phyloP scores from a whole-genome alignment of 768 basidiomycete species.

The Trametes elegans region DNA sequence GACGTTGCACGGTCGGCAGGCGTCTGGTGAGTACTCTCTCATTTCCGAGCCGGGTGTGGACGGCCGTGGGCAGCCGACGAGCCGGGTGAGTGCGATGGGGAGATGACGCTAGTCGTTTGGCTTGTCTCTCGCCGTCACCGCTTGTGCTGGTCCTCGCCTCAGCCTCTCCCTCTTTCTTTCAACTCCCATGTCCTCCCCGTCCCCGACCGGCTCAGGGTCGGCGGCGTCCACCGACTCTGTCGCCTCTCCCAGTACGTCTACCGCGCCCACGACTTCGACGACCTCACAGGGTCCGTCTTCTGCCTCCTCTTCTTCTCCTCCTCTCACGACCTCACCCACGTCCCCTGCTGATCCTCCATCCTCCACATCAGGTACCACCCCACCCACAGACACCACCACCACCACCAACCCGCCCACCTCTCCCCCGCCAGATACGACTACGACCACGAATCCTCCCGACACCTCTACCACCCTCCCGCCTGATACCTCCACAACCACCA shows the following conservation, averaged over 20 bases:
- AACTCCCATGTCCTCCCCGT: constrained; percentile 14
- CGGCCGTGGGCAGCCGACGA: neutral
- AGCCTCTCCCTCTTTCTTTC: constrained; percentile 3
- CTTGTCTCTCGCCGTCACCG: neutral
- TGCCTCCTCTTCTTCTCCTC: constrained; percentile 2
- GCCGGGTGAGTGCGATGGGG: neutral
- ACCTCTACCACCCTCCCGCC: neutral
- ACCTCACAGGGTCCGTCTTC: constrained; percentile 7
- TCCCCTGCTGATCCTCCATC: constrained; percentile 9
- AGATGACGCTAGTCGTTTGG: constrained; percentile 4
- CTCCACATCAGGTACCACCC: constrained; percentile 8
- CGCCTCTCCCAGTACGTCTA: constrained; percentile 15
- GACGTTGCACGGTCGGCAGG: constrained; percentile 8
- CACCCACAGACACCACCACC: constrained; percentile 7
- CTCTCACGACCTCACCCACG: neutral
- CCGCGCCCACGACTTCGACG: constrained; percentile 3
- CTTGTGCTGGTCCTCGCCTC: neutral
- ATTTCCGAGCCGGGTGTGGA: neutral
- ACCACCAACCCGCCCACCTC: constrained; percentile 1
- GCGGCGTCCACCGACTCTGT: neutral
- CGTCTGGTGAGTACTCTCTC: constrained; percentile 7
- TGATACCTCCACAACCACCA: neutral
- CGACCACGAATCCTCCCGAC: constrained; percentile 6
- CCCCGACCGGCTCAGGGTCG: neutral
- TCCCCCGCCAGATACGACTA: neutral